phyloP scores from a whole-genome alignment of 805 yeast species.

The Candida tallmaniae region DNA sequence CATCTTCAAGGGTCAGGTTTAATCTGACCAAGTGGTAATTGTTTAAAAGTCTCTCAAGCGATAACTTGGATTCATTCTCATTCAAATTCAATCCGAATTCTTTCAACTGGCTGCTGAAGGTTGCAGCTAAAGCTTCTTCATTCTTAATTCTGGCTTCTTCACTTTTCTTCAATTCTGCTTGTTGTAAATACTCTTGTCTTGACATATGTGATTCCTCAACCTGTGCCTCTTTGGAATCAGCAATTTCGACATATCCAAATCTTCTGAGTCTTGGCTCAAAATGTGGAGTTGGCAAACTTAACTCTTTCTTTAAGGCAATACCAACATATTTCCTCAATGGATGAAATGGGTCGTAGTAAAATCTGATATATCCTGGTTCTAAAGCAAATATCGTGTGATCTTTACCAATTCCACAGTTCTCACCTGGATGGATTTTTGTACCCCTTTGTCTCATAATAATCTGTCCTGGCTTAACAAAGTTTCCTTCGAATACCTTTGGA shows the following conservation, averaged over 20 bases:
- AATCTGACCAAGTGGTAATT: conserved; percentile 43
- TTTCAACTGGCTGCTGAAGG: conserved; percentile 1
- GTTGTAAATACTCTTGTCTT: conserved; percentile 61
- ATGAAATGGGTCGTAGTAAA: conserved; percentile 92
- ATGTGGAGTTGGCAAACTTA: conserved; percentile 79
- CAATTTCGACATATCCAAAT: conserved; percentile 63
- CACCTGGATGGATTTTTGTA: conserved; percentile 91
- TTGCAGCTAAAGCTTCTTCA: conserved; percentile 12
- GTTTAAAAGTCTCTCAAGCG: conserved; percentile 46
- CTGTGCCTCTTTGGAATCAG: conserved; percentile 45
- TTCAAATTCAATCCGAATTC: conserved; percentile 27
- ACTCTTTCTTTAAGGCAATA: conserved; percentile 63
- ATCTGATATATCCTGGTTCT: conserved; percentile 92
- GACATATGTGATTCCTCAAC: conserved; percentile 59
- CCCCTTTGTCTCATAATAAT: conserved; percentile 94
- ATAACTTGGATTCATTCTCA: conserved; percentile 16
- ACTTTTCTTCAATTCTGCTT: conserved; percentile 44
- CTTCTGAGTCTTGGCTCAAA: conserved; percentile 86
- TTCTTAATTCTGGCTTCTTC: conserved; percentile 41
- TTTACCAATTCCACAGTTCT: conserved; percentile 81
- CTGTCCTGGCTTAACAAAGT: conserved; percentile 73
- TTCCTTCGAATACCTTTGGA: conserved; percentile 80
- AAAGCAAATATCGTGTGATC: conserved; percentile 89
- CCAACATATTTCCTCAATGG: conserved; percentile 90
- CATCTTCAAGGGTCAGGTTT: conserved; percentile 55